Base-by-base conservation (phyloP, 164 flowering plant genomes). In the Stephania japonica region DNA sequence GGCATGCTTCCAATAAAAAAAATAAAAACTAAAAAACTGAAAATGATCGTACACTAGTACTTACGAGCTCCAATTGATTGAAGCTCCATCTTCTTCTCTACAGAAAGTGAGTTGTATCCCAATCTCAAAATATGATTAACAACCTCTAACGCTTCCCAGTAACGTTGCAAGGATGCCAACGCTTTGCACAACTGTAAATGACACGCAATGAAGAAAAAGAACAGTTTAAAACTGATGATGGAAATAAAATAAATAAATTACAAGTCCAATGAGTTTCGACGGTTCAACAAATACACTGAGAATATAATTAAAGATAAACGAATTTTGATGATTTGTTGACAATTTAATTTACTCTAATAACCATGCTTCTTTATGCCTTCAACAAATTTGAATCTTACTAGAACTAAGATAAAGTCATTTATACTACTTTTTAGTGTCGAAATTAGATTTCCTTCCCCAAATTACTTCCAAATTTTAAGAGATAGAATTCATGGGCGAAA, bases 51-150 rank as follows among this genome's bases (percentile, higher is more conserved):
- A 47, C 47, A 53, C 67, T 9, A 68, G 65, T 38, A 83, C 86
- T 84, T 89, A 90, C 96, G 88, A 76, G 95, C 96, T 77, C 89
- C 95, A 79, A 93, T 86, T 43, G 87, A 79, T 42, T 82, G 87
- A 70, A 93, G 89, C 80, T 87, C 90, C 82, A 90, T 89, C 77
- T 84, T 86, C 81, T 73, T 87, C 75, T 90, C 90, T 76, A 24
- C 64, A 70, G 90, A 77, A 42, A 91, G 73, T 53, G 67, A 76
- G 77, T 81, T 86, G 72, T 69, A 41, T 56, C 85, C 82, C 73
- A 87, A 81, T 75, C 78, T 86, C 72, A 88, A 74, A 61, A 84
- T 78, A n/a, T 83, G 83, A 65, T 81, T 84, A 38, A 91, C 84
- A 59, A 91, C 82, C 83, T 90, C 87, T n/a, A 86, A 66, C 68